Conservation (phyloP, 148 eudicot genomes). For the Vaccinium corymbosum region DNA sequence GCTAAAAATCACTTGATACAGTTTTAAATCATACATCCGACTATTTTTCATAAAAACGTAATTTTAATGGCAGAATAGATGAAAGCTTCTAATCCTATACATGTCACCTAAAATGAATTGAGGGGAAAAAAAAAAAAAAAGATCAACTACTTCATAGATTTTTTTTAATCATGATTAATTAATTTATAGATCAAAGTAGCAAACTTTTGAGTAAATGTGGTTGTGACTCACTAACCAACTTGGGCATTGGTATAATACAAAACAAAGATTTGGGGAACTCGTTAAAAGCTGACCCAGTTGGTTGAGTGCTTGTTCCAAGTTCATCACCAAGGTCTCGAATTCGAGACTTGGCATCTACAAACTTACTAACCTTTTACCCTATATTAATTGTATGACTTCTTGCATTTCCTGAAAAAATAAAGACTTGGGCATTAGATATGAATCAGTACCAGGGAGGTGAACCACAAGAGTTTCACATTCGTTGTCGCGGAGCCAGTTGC, state of each 20-base stretch:
- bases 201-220: background rate
- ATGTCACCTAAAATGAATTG: background rate
- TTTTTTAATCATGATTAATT: too few species aligned
- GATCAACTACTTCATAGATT: background rate
- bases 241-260: background rate
- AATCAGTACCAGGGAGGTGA: constrained; percentile 39
- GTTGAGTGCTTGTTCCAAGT: too few species aligned
- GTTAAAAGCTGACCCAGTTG: too few species aligned
- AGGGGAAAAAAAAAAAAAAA: too few species aligned
- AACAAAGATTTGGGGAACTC: background rate
- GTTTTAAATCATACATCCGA: background rate
- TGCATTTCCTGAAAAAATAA: background rate
- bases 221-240: background rate
- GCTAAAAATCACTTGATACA: background rate
- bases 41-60: background rate
- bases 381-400: too few species aligned
- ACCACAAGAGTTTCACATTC: constrained; percentile 34
- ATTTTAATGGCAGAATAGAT: background rate
- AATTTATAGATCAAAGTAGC: background rate
- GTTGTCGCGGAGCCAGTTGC: constrained; percentile 34
- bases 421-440: background rate
- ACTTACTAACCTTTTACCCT: too few species aligned
- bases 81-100: background rate
- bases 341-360: too few species aligned
- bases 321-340: too few species aligned